Percentiles rank a stretch among this genome's conserved stretches.
phyloP scores from a whole-genome alignment of 441 rosid genomes.

The Syzygium malaccense region DNA sequence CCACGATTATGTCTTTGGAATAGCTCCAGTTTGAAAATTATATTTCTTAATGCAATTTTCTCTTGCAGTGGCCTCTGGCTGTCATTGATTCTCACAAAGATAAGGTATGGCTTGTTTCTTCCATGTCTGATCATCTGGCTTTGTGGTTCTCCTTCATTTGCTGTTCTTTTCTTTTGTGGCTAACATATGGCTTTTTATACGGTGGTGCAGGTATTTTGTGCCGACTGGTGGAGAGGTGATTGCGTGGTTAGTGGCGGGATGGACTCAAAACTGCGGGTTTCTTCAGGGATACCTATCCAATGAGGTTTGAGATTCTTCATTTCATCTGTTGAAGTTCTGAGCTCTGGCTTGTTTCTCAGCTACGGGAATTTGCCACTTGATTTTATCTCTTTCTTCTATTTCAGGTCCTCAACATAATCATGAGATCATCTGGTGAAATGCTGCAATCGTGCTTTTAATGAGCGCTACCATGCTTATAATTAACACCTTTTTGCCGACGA shows the following conservation, averaged over 20 bases:
- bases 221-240: constrained; percentile 97
- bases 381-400: not conserved
- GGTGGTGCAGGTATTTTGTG: constrained; percentile 57
- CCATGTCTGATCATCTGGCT: not conserved
- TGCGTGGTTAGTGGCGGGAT: constrained; percentile 82
- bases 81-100: constrained; percentile 74
- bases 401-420: not conserved
- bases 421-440: not conserved
- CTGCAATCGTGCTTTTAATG: not conserved
- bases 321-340: not conserved
- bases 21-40: not conserved
- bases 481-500: too few species aligned
- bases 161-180: not conserved
- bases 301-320: constrained; percentile 27
- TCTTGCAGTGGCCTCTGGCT: constrained; percentile 91
- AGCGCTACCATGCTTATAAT: too few species aligned
- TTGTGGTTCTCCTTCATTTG: not conserved
- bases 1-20: not conserved
- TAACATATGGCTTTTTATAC: not conserved
- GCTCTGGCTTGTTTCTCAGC: not conserved
- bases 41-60: constrained; percentile 2
- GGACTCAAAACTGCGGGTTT: constrained; percentile 72
- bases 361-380: not conserved
- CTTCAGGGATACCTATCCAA: constrained; percentile 48
- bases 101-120: constrained; percentile 40